These are phyloP conservation scores for Henckelia pumila DNA, from an alignment of 257 asterid genomes.

Conservation along the genomic window DNA sequence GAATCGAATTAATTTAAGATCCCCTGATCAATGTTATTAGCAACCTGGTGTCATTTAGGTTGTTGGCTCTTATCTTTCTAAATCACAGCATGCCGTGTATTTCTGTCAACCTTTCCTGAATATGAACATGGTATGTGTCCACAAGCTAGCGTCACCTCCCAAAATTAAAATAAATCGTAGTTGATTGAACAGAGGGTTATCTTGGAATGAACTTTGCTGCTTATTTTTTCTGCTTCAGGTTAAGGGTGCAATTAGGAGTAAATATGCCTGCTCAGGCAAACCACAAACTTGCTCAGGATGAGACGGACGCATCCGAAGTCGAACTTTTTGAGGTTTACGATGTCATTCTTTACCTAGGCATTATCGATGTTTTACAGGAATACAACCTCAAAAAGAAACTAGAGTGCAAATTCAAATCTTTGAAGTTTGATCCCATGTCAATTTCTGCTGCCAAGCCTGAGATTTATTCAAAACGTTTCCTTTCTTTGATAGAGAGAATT, in stretches of 20 bases:
- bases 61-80: not conserved
- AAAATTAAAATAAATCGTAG: not conserved
- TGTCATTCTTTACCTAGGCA: constrained; percentile 85
- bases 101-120: not conserved
- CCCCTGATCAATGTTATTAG: not conserved
- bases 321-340: constrained; percentile 92
- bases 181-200: not conserved
- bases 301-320: constrained; percentile 48
- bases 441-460: constrained; percentile 75
- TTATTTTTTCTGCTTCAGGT: constrained; percentile 40
- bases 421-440: constrained; percentile 67
- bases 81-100: not conserved
- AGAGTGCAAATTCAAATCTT: constrained; percentile 66
- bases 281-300: constrained; percentile 55
- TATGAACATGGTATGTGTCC: not conserved
- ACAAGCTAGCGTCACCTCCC: not conserved
- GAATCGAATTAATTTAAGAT: not conserved
- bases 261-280: constrained; percentile 98
- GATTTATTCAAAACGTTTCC: constrained; percentile 65
- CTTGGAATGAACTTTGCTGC: constrained; percentile 1
- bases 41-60: not conserved
- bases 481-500: constrained; percentile 58
- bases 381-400: constrained; percentile 77
- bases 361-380: constrained; percentile 83
- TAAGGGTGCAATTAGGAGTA: constrained; percentile 92